Percentiles rank a stretch among this genome's conserved stretches.
Evolutionary conservation across 768 basidiomycete species (phyloP).

Genomic region (Boletus vermiculosoides): DNA sequence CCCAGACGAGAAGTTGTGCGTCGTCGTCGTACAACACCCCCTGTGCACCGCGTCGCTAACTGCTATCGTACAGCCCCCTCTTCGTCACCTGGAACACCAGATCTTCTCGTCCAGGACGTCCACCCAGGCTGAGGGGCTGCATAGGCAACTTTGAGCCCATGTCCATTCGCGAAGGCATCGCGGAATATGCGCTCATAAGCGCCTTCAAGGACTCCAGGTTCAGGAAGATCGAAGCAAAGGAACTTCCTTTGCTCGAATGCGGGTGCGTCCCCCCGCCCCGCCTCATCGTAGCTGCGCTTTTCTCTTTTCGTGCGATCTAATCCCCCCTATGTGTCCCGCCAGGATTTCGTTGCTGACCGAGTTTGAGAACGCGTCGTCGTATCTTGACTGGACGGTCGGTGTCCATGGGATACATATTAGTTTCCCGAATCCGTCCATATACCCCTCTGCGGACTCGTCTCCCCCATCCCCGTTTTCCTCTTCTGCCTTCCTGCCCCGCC

Average conservation of each 20-base stretch:
- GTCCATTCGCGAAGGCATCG: constrained; percentile 70
- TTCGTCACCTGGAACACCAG: constrained; percentile 96
- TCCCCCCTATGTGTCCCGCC: constrained; percentile 1
- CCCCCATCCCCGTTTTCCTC: constrained; percentile 74
- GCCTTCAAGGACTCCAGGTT: constrained; percentile 90
- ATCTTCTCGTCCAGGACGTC: constrained; percentile 55
- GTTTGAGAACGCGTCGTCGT: constrained; percentile 80
- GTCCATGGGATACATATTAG: constrained; percentile 89
- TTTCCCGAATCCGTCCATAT: constrained; percentile 76
- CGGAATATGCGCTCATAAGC: constrained; percentile 89
- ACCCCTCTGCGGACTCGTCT: constrained; percentile 46
- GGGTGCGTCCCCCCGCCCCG: constrained; percentile 56
- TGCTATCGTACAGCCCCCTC: constrained; percentile 50
- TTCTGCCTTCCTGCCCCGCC: constrained; percentile 53
- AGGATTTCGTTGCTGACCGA: constrained; percentile 93
- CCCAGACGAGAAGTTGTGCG: constrained; percentile 76
- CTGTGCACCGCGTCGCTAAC: constrained; percentile 4
- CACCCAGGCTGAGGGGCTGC: constrained; percentile 79
- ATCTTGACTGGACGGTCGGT: constrained; percentile 93
- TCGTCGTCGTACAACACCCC: constrained; percentile 27
- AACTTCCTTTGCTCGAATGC: constrained; percentile 83
- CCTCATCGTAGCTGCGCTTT: neutral
- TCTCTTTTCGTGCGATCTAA: neutral
- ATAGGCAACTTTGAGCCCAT: constrained; percentile 90
- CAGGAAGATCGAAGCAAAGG: constrained; percentile 69